phyloP scores from a whole-genome alignment of 148 eudicot genomes.

The Persicaria maculosa region DNA sequence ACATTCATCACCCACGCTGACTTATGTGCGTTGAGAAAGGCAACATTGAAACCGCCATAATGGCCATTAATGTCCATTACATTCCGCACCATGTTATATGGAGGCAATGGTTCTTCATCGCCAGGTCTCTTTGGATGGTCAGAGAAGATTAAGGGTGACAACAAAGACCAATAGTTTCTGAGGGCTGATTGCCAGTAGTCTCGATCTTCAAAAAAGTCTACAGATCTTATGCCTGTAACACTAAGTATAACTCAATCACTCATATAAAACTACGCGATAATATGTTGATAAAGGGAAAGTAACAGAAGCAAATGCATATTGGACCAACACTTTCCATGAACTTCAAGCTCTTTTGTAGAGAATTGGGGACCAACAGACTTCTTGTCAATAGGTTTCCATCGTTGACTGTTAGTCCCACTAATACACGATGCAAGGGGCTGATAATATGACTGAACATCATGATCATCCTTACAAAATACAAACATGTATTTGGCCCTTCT shows the following conservation, averaged over 20 bases:
- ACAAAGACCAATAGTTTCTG: constrained; percentile 14
- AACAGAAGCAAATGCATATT: neutral
- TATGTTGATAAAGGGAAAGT: too few species aligned
- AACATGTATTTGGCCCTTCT: constrained; percentile 31
- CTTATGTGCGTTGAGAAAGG: constrained; percentile 3
- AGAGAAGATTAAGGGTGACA: constrained; percentile 11
- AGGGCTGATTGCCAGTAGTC: constrained; percentile 24
- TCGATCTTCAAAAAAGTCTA: constrained; percentile 13
- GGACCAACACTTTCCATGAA: constrained; percentile 43
- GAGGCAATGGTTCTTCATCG: constrained; percentile 15
- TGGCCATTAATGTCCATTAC: constrained; percentile 15
- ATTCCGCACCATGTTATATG: constrained; percentile 13
- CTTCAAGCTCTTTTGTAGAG: constrained; percentile 49
- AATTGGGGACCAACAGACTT: constrained; percentile 57
- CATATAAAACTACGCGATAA: too few species aligned
- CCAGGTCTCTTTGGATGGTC: constrained; percentile 16
- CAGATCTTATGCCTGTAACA: constrained; percentile 5
- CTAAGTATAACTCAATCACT: neutral
- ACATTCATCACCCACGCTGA: constrained; percentile 13
- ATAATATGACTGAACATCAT: constrained; percentile 71
- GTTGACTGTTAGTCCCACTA: constrained; percentile 65
- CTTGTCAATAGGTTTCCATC: constrained; percentile 75
- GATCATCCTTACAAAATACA: constrained; percentile 49
- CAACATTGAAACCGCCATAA: constrained; percentile 15
- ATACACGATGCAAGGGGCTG: constrained; percentile 64